A percentile compares a stretch with the other conserved stretches of the same genome.
These are phyloP conservation scores for Panicum miliaceum DNA, from an alignment of 176 grass and related monocot genomes.

Conservation along the genomic window DNA sequence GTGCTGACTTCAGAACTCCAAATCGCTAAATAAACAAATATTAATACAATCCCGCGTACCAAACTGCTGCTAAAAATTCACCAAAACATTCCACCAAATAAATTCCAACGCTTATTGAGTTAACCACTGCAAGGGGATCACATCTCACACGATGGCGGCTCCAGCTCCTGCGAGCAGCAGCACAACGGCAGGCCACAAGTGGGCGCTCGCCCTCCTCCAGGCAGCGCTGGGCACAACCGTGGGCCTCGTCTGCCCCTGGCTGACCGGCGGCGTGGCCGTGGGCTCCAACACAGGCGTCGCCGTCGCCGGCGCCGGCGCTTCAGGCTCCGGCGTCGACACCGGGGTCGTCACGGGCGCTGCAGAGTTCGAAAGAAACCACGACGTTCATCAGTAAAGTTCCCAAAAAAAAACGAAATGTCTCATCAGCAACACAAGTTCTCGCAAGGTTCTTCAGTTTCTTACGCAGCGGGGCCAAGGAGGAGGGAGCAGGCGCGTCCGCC, in stretches of 20 bases:
- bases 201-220: conserved; percentile 23
- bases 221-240: conserved; percentile 53
- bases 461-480: conserved; percentile 54
- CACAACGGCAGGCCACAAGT: not conserved
- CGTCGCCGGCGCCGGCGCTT: not conserved
- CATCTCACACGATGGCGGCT: conserved; percentile 30
- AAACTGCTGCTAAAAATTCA: not conserved
- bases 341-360: conserved; percentile 26
- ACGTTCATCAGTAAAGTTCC: not conserved
- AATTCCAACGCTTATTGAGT: not conserved
- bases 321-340: conserved; percentile 41
- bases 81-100: not conserved
- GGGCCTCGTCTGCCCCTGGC: conserved; percentile 57
- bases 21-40: not conserved
- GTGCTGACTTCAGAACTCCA: not conserved
- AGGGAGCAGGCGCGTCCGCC: conserved; percentile 45
- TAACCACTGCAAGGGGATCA: not conserved
- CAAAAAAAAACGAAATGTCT: not conserved
- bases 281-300: conserved; percentile 5
- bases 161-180: conserved; percentile 15
- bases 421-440: too few relatives aligned
- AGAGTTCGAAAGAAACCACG: not conserved
- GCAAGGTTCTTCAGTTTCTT: conserved; percentile 57
- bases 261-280: conserved; percentile 31
- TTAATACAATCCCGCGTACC: not conserved